A percentile compares a stretch with the other conserved stretches of the same genome.
Evolutionary conservation across 2,329 filamentous ascomycete genomes (phyloP).

Genomic region (Onygenales sp.): DNA sequence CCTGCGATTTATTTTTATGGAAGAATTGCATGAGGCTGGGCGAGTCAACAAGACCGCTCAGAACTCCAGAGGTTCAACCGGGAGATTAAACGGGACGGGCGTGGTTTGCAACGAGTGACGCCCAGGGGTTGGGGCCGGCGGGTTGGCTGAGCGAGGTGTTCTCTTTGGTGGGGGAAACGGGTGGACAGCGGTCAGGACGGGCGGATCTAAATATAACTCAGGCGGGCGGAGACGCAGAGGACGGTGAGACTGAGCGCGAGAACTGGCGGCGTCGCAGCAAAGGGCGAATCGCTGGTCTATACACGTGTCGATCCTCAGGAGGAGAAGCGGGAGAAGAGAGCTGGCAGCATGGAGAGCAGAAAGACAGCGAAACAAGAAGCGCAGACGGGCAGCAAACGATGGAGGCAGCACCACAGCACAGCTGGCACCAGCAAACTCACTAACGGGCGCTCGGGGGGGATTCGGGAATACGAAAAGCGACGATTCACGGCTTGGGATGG

Average conservation of each 20-base stretch:
- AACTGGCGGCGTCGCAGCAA: not conserved
- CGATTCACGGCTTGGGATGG: too few relatives aligned
- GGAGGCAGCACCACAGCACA: too few relatives aligned
- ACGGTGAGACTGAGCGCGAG: not conserved
- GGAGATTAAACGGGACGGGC: not conserved
- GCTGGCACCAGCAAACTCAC: too few relatives aligned
- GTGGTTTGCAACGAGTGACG: not conserved
- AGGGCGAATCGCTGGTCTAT: not conserved
- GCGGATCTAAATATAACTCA: slow-evolving; percentile 4
- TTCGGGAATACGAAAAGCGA: too few relatives aligned
- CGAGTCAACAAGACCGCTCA: not conserved
- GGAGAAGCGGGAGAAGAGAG: not conserved
- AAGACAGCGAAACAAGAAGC: not conserved
- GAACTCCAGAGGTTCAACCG: not conserved
- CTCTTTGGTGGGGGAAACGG: not conserved
- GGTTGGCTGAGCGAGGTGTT: not conserved
- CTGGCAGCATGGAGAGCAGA: not conserved
- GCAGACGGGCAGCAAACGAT: too few relatives aligned
- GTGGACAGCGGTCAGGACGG: slow-evolving; percentile 1
- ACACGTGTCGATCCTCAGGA: not conserved
- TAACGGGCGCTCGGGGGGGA: too few relatives aligned
- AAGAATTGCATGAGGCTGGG: slow-evolving; percentile 12
- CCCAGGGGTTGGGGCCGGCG: not conserved
- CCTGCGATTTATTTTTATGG: slow-evolving; percentile 16
- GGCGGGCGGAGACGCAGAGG: not conserved